Conservation (phyloP, 345 rosid genomes). For the Boechera stricta region DNA sequence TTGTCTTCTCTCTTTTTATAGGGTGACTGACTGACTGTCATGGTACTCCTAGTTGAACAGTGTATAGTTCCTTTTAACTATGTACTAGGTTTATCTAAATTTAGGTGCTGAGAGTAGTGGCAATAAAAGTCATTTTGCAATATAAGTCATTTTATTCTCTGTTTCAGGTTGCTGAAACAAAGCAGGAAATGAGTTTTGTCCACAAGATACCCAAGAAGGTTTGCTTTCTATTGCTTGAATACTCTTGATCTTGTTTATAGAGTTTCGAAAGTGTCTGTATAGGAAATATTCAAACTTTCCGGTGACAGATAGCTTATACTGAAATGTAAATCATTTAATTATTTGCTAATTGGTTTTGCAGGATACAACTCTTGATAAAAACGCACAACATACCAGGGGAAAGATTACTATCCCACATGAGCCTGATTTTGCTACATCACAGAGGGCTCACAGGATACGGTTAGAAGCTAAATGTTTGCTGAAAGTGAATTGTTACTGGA, state of each 20-base stretch:
- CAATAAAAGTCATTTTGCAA: neutral
- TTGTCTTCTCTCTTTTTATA: neutral
- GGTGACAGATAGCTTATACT: neutral
- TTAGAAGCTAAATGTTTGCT: constrained; percentile 43
- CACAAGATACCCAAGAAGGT: constrained; percentile 89
- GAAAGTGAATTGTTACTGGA: constrained; percentile 1
- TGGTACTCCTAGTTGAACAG: neutral
- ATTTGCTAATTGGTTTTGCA: constrained; percentile 45
- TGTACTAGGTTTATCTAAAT: constrained; percentile 3
- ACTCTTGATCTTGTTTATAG: neutral
- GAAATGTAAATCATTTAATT: constrained; percentile 14
- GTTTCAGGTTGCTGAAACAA: constrained; percentile 68
- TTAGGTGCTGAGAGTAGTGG: constrained; percentile 5
- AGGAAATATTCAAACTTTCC: neutral
- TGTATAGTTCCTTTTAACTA: neutral
- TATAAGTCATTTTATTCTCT: constrained; percentile 3
- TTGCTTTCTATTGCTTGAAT: constrained; percentile 31
- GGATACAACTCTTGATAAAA: constrained; percentile 60
- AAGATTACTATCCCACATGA: constrained; percentile 86
- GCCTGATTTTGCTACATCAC: constrained; percentile 87
- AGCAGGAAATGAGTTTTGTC: constrained; percentile 66
- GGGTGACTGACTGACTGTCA: neutral
- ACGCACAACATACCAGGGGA: constrained; percentile 48
- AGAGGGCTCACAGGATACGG: constrained; percentile 83
- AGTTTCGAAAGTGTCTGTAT: neutral